Evolutionary conservation across 2,329 filamentous ascomycete genomes (phyloP).

Genomic region (Claviceps sp.): DNA sequence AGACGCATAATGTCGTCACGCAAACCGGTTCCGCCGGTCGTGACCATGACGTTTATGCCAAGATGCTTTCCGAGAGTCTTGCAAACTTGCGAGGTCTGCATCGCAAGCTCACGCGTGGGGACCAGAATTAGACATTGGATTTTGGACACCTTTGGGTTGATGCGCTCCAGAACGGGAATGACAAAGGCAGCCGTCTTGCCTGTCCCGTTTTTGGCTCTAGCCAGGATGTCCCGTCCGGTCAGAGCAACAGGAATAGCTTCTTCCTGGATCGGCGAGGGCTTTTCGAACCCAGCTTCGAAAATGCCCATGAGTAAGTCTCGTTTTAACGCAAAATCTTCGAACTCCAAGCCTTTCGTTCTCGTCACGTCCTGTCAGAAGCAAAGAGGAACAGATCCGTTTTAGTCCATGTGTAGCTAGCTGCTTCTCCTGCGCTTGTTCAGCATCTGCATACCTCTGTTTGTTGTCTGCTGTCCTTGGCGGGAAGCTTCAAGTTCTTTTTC

Average conservation of each 20-base stretch:
- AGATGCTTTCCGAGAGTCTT: constrained; percentile 97
- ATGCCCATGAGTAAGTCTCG: constrained; percentile 96
- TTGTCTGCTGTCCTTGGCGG: constrained; percentile 59
- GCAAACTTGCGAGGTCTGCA: constrained; percentile 98
- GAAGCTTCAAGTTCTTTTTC: constrained; percentile 60
- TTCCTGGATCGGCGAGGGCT: constrained; percentile 97
- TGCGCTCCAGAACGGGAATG: constrained; percentile 85
- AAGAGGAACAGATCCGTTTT: constrained; percentile 5
- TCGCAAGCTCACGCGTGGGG: constrained; percentile 87
- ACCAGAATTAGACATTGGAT: constrained; percentile 94
- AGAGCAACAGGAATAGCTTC: constrained; percentile 95
- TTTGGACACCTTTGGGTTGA: constrained; percentile 93
- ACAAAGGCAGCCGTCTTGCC: constrained; percentile 98
- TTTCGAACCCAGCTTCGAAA: constrained; percentile 97
- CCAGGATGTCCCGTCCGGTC: constrained; percentile 87
- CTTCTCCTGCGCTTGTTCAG: not conserved
- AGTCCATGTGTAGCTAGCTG: constrained; percentile 5
- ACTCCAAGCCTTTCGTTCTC: constrained; percentile 92
- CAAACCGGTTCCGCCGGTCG: constrained; percentile 86
- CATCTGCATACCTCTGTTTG: constrained; percentile 56
- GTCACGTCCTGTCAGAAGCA: constrained; percentile 69
- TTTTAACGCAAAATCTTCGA: constrained; percentile 93
- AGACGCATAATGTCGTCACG: constrained; percentile 95
- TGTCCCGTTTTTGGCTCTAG: constrained; percentile 94
- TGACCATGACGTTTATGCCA: constrained; percentile 97